These are phyloP conservation scores for Fusarium sublunatum DNA, from an alignment of 2,329 filamentous ascomycete species.

Conservation along the genomic window DNA sequence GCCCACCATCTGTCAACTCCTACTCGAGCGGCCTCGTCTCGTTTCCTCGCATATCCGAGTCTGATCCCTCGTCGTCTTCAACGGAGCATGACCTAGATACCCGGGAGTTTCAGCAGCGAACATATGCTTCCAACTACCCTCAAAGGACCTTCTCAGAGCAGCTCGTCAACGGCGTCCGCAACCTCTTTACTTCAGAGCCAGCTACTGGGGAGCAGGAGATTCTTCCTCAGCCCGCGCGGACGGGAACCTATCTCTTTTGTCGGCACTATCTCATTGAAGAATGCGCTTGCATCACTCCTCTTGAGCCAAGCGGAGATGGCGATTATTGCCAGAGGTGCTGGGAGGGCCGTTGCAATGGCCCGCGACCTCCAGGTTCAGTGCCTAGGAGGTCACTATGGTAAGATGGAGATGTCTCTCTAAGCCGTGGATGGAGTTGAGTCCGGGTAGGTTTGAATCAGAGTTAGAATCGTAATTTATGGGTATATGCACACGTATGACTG, in stretches of 20 bases:
- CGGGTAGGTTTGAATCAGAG: background rate
- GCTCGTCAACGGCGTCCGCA: constrained; percentile 27
- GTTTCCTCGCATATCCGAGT: constrained; percentile 31
- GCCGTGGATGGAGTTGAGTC: background rate
- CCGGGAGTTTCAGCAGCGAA: background rate
- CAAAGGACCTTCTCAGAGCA: constrained; percentile 24
- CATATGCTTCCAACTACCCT: background rate
- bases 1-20: constrained; percentile 12
- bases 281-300: constrained; percentile 31
- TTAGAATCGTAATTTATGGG: background rate
- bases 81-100: constrained; percentile 3
- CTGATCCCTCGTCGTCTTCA: constrained; percentile 3
- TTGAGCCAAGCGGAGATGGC: constrained; percentile 21
- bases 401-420: constrained; percentile 1
- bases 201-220: constrained; percentile 1
- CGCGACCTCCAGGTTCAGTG: constrained; percentile 27
- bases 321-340: constrained; percentile 43
- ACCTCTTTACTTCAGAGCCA: constrained; percentile 15
- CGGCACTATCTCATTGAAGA: constrained; percentile 32
- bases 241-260: constrained; percentile 36
- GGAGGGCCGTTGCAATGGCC: constrained; percentile 36
- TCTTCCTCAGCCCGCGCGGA: constrained; percentile 30
- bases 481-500: background rate
- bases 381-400: constrained; percentile 28
- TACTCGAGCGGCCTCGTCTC: constrained; percentile 15